A percentile compares a stretch with the other conserved stretches of the same genome.
Evolutionary conservation across 2,329 filamentous ascomycete genomes (phyloP).

Genomic region (Basipetospora chlamydospora): DNA sequence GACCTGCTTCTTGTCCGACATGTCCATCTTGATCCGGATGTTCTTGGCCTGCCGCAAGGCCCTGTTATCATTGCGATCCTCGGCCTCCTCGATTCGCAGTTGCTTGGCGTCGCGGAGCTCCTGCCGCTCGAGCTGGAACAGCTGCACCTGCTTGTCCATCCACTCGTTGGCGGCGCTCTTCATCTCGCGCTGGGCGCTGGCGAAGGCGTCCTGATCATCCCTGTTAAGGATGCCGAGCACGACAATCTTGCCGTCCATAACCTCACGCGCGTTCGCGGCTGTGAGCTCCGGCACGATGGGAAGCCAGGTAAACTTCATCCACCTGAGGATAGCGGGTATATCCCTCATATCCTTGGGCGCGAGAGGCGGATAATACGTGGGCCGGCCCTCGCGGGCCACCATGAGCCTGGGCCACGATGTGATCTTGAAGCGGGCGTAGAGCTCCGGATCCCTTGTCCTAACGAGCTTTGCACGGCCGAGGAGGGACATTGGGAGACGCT

Average conservation of each 20-base stretch:
- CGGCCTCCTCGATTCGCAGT: conserved; percentile 86
- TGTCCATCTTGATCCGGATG: conserved; percentile 83
- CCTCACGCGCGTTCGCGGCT: conserved; percentile 77
- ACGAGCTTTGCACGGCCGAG: conserved; percentile 87
- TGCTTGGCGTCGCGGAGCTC: conserved; percentile 91
- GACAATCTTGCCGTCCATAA: conserved; percentile 92
- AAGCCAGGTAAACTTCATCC: conserved; percentile 96
- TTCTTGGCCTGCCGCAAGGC: conserved; percentile 77
- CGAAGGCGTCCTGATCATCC: conserved; percentile 65
- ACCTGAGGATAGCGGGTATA: conserved; percentile 58
- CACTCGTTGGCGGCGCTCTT: conserved; percentile 93
- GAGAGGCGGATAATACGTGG: conserved; percentile 78
- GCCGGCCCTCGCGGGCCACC: conserved; percentile 75
- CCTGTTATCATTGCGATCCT: conserved; percentile 81
- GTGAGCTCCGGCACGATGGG: conserved; percentile 91
- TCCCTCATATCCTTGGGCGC: conserved; percentile 89
- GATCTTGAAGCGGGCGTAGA: conserved; percentile 81
- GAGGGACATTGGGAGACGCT: conserved; percentile 72
- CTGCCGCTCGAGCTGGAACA: conserved; percentile 85
- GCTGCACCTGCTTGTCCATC: conserved; percentile 90
- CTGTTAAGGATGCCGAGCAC: conserved; percentile 80
- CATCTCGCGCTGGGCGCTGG: conserved; percentile 68
- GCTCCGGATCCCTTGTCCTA: conserved; percentile 66
- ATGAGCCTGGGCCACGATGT: conserved; percentile 91
- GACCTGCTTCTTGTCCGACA: conserved; percentile 74